These are phyloP conservation scores for Penicillium salamii DNA, from an alignment of 495 filamentous ascomycete species.

Conservation along the genomic window DNA sequence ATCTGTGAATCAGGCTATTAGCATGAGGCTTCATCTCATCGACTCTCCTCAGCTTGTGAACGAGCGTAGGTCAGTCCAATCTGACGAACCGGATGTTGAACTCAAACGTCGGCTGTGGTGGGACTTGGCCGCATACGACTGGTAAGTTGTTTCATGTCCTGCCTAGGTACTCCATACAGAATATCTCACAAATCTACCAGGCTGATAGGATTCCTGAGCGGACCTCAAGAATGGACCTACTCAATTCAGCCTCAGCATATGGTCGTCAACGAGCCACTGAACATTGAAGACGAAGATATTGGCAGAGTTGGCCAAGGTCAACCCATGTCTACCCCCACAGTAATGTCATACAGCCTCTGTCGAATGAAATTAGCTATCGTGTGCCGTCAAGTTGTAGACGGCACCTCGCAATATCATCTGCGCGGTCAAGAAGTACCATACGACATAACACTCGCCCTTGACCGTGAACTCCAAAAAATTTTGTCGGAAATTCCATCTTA, in stretches of 20 bases:
- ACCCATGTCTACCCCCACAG: slow-evolving; percentile 31
- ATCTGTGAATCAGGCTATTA: slow-evolving; percentile 35
- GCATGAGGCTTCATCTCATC: slow-evolving; percentile 45
- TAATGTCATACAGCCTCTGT: slow-evolving; percentile 43
- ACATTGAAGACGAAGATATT: slow-evolving; percentile 28
- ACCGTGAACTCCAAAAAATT: slow-evolving; percentile 32
- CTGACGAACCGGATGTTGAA: slow-evolving; percentile 30
- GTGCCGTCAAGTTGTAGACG: slow-evolving; percentile 43
- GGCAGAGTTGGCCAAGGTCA: neutral
- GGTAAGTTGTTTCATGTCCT: no score
- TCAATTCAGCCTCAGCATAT: slow-evolving; percentile 44
- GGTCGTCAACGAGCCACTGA: slow-evolving; percentile 36
- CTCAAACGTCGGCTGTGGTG: slow-evolving; percentile 45
- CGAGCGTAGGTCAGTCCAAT: no score
- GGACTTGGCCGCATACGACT: slow-evolving; percentile 46
- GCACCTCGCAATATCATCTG: slow-evolving; percentile 25
- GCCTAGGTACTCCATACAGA: no score
- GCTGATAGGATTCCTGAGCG: slow-evolving; percentile 35
- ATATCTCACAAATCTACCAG: no score
- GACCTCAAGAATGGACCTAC: slow-evolving; percentile 52
- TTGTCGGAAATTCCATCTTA: slow-evolving; percentile 23
- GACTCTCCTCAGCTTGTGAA: no score
- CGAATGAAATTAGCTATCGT: slow-evolving; percentile 39
- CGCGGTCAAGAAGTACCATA: slow-evolving; percentile 33
- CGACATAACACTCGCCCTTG: slow-evolving; percentile 32